These are phyloP conservation scores for Pseudognaphalium luteoalbum DNA, from an alignment of 129 eudicot species.

Conservation along the genomic window DNA sequence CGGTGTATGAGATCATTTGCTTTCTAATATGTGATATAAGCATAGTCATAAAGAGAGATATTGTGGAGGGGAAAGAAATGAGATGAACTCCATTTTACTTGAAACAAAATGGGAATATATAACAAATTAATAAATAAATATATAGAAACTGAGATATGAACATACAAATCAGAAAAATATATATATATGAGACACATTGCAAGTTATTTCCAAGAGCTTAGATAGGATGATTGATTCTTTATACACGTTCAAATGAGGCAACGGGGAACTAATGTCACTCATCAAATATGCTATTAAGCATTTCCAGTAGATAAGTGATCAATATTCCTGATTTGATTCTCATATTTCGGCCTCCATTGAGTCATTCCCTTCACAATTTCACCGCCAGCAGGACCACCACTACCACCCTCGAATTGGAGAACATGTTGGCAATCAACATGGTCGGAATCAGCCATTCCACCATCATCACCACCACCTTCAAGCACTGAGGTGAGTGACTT, in stretches of 20 bases:
- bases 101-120: neutral
- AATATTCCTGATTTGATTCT: conserved; percentile 33
- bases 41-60: neutral
- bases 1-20: no score
- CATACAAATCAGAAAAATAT: conserved; percentile 14
- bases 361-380: conserved; percentile 89
- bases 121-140: conserved; percentile 9
- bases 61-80: neutral
- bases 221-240: conserved; percentile 36
- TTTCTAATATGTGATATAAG: neutral
- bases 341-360: conserved; percentile 71
- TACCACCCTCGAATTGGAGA: conserved; percentile 59
- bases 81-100: neutral
- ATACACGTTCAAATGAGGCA: conserved; percentile 35
- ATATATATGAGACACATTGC: conserved; percentile 9
- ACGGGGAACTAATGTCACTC: conserved; percentile 15
- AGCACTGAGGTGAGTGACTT: conserved; percentile 71
- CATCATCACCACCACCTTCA: conserved; percentile 29
- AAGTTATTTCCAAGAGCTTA: conserved; percentile 28
- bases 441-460: conserved; percentile 26
- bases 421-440: conserved; percentile 82
- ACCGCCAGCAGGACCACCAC: conserved; percentile 43
- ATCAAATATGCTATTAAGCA: conserved; percentile 20
- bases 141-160: neutral
- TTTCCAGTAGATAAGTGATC: conserved; percentile 51